phyloP scores from a whole-genome alignment of 192 early-diverging fungal species.

The Entomortierella parvispora region DNA sequence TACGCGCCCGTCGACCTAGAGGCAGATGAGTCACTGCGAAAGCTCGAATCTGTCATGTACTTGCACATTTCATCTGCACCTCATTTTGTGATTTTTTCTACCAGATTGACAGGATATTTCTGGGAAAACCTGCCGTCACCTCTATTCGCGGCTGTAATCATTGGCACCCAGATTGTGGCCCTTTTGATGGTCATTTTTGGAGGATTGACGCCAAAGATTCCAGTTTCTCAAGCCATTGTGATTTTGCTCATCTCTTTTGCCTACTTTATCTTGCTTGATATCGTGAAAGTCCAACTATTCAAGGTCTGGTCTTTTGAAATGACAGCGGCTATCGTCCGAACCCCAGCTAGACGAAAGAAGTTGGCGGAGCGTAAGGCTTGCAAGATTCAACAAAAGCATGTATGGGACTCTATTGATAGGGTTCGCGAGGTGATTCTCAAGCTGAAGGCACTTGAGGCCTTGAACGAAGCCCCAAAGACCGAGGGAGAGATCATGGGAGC shows the following conservation, averaged over 20 bases:
- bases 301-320: slow-evolving; percentile 83
- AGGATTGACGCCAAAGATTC: slow-evolving; percentile 46
- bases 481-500: too few species aligned
- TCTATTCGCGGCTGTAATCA: slow-evolving; percentile 72
- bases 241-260: slow-evolving; percentile 72
- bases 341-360: slow-evolving; percentile 61
- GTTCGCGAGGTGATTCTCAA: slow-evolving; percentile 16
- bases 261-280: slow-evolving; percentile 59
- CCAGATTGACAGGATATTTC: slow-evolving; percentile 75
- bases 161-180: slow-evolving; percentile 73
- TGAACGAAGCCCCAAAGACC: not conserved
- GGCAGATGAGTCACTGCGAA: slow-evolving; percentile 29
- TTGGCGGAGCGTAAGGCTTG: slow-evolving; percentile 59
- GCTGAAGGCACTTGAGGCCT: slow-evolving; percentile 14
- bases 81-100: slow-evolving; percentile 90
- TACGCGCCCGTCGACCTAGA: slow-evolving; percentile 55
- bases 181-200: too few species aligned
- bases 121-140: slow-evolving; percentile 75
- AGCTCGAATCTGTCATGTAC: slow-evolving; percentile 84
- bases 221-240: slow-evolving; percentile 68
- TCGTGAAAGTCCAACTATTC: slow-evolving; percentile 74
- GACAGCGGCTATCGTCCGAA: slow-evolving; percentile 79
- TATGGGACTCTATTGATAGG: slow-evolving; percentile 30
- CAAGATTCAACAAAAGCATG: slow-evolving; percentile 48
- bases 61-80: slow-evolving; percentile 80